Evolutionary conservation across 257 asterid genomes (phyloP).

Genomic region (Haberlea rhodopensis): DNA sequence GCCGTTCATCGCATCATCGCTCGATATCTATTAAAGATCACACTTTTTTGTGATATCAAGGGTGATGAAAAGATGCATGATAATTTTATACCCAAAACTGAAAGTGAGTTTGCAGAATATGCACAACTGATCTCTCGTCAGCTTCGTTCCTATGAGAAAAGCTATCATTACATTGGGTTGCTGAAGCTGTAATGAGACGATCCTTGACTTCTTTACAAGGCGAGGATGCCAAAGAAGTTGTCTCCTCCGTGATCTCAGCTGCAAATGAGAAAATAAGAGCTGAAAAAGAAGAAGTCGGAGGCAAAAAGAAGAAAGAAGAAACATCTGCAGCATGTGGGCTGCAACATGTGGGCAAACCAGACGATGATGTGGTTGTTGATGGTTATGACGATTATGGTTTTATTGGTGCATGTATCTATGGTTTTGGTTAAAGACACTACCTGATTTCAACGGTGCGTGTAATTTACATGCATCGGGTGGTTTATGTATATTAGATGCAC

Average conservation of each 20-base stretch:
- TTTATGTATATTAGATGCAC: too few species aligned
- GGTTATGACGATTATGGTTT: constrained; percentile 51
- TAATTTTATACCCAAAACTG: constrained; percentile 80
- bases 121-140: constrained; percentile 78
- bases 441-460: too few species aligned
- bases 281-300: constrained; percentile 82
- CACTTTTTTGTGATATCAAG: too few species aligned
- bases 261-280: constrained; percentile 94
- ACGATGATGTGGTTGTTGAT: constrained; percentile 56
- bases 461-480: too few species aligned
- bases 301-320: constrained; percentile 94
- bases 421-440: too few species aligned
- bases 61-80: constrained; percentile 76
- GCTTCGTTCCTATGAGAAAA: constrained; percentile 91
- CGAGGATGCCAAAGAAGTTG: constrained; percentile 83
- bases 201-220: constrained; percentile 82
- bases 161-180: constrained; percentile 82
- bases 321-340: too few species aligned
- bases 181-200: constrained; percentile 83
- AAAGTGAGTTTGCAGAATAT: constrained; percentile 75
- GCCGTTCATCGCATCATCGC: too few species aligned
- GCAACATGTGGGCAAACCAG: constrained; percentile 55
- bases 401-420: too few species aligned
- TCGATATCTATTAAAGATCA: too few species aligned
- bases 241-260: constrained; percentile 83